Base-by-base conservation (phyloP, 225 moss, liverwort and hornwort species). In the Pseudisothecium myosuroides region DNA sequence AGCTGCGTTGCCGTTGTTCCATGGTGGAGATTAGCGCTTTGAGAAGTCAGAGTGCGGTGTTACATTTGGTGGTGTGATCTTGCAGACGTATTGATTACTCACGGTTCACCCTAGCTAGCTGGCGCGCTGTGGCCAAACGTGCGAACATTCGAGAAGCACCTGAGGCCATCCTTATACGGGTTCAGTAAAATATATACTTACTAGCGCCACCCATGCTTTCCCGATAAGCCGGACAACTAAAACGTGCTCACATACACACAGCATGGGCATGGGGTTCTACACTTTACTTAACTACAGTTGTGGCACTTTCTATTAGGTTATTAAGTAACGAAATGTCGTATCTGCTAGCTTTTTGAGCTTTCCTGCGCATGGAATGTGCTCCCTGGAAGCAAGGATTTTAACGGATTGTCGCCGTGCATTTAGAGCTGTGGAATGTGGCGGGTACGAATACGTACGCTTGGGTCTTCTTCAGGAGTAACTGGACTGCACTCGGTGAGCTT, bases 201-300 rank as follows among this genome's bases (percentile, higher is more conserved):
- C 84, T 41, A 63, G 82, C 64, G 85, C 69, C 71, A 63, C 78
- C 78, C 49, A 59, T 59, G 29, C 83, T 58, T 88, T 65, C 83
- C 69, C 77, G 86, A 92, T 59, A 90, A 90, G 88, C 58, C 27
- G 13, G 69, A 50, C 58, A 50, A 64, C 49, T 59, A 37, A 69
- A 68, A 83, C 82, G 52, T 86, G 88, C 78, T 65, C 73, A 34
- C 56, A 31, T 47, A 41, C 43, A 62, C 69, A 34, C 89, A 59
- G 86, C 73, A 90, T 92, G 90, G 88, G 92, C 88, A 78, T 45
- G 60, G 88, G 83, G 83, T 78, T 81, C 76, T 39, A 69, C 85
- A 34, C 92, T 69, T 79, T 36, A 83, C 66, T 90, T 86, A 92
- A 90, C 92, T 90, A 86, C 90, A 90, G 90, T 88, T 88, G 62